Conservation (phyloP, 106 monocot species). For the Acorus calamus region DNA sequence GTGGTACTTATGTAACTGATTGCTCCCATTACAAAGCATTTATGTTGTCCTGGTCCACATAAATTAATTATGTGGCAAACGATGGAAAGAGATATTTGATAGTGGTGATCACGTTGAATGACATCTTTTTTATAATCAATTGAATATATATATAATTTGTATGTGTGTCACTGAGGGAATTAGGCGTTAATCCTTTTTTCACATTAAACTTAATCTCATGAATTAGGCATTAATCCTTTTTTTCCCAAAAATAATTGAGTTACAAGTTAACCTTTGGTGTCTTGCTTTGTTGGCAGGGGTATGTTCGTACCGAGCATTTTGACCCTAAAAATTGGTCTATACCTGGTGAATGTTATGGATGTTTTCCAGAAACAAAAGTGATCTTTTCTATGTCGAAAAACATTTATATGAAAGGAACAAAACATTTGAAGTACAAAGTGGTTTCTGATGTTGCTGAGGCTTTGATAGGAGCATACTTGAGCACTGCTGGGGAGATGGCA, state of each 20-base stretch:
- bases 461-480: constrained; percentile 47
- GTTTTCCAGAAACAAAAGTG: neutral
- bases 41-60: no score
- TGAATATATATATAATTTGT: no score
- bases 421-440: constrained; percentile 34
- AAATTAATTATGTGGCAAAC: no score
- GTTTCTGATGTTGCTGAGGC: constrained; percentile 60
- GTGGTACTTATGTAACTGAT: no score
- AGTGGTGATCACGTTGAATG: no score
- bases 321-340: constrained; percentile 37
- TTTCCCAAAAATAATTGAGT: neutral
- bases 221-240: neutral
- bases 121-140: no score
- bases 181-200: neutral
- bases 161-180: no score
- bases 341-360: constrained; percentile 17
- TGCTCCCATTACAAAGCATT: no score
- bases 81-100: no score
- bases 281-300: constrained; percentile 31
- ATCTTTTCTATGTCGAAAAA: constrained; percentile 7
- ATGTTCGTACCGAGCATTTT: constrained; percentile 41
- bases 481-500: constrained; percentile 28
- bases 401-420: constrained; percentile 21
- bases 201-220: neutral
- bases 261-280: neutral